These are phyloP conservation scores for Cardamine chenopodiifolia DNA, from an alignment of 345 rosid species.

Conservation along the genomic window DNA sequence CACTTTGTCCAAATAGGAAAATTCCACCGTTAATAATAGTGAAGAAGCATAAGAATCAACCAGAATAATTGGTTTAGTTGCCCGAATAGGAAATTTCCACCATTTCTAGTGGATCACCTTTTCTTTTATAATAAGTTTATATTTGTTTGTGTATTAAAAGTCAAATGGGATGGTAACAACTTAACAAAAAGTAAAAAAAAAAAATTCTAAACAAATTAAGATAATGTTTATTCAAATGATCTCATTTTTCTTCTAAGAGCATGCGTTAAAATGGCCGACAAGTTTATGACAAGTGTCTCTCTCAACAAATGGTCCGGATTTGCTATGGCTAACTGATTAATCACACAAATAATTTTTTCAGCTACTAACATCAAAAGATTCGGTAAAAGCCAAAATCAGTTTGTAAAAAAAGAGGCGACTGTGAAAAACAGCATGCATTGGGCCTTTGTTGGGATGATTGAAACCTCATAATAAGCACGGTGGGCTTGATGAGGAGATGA, in stretches of 20 bases:
- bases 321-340: background rate
- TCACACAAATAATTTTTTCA: background rate
- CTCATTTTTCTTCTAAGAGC: background rate
- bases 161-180: constrained; percentile 26
- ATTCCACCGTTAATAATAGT: constrained; percentile 36
- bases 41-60: constrained; percentile 35
- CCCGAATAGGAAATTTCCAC: constrained; percentile 45
- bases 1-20: constrained; percentile 39
- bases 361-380: constrained; percentile 10
- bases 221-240: constrained; percentile 23
- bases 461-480: background rate
- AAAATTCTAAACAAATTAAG: background rate
- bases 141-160: constrained; percentile 14
- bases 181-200: constrained; percentile 12
- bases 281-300: constrained; percentile 25
- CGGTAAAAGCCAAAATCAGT: background rate
- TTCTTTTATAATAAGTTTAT: background rate
- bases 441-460: constrained; percentile 21
- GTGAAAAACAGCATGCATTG: background rate
- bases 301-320: background rate
- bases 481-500: background rate
- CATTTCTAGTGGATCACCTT: constrained; percentile 28
- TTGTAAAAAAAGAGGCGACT: no score
- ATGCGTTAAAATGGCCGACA: constrained; percentile 9
- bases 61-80: constrained; percentile 32